Conservation (phyloP, 495 filamentous ascomycete genomes). For the Hypoxylon cercidicola region DNA sequence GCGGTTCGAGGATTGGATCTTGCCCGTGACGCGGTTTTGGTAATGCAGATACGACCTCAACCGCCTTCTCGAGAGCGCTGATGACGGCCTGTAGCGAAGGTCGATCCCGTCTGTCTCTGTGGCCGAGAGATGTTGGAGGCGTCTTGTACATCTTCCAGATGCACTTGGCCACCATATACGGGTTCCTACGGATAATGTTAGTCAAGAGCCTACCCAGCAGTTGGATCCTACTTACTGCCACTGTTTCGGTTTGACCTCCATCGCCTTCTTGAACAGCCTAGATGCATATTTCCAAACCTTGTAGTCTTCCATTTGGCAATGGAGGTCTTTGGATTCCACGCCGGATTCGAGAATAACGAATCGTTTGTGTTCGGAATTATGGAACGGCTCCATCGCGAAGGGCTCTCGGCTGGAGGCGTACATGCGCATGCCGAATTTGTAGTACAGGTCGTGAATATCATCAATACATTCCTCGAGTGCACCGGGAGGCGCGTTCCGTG, state of each 20-base stretch:
- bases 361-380: conserved; percentile 76
- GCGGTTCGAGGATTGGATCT: conserved; percentile 92
- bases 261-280: conserved; percentile 78
- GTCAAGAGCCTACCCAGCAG: not conserved
- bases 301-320: conserved; percentile 76
- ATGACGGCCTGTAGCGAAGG: conserved; percentile 67
- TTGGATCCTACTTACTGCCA: conserved; percentile 75
- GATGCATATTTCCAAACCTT: conserved; percentile 89
- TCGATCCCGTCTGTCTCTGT: conserved; percentile 51
- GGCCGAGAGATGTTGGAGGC: conserved; percentile 62
- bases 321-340: conserved; percentile 74
- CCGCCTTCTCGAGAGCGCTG: conserved; percentile 72
- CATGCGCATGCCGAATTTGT: conserved; percentile 88
- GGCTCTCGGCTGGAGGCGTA: conserved; percentile 93
- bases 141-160: conserved; percentile 91
- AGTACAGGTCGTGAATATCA: conserved; percentile 83
- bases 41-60: conserved; percentile 68
- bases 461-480: conserved; percentile 68
- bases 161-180: conserved; percentile 93
- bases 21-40: conserved; percentile 81
- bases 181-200: conserved; percentile 62
- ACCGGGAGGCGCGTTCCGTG: conserved; percentile 71
- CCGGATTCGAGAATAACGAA: conserved; percentile 75
- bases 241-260: conserved; percentile 76
- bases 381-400: conserved; percentile 88